Percentiles rank a stretch among this genome's conserved stretches.
Conservation (phyloP, 768 basidiomycete species). For the Boletus vermiculosoides region DNA sequence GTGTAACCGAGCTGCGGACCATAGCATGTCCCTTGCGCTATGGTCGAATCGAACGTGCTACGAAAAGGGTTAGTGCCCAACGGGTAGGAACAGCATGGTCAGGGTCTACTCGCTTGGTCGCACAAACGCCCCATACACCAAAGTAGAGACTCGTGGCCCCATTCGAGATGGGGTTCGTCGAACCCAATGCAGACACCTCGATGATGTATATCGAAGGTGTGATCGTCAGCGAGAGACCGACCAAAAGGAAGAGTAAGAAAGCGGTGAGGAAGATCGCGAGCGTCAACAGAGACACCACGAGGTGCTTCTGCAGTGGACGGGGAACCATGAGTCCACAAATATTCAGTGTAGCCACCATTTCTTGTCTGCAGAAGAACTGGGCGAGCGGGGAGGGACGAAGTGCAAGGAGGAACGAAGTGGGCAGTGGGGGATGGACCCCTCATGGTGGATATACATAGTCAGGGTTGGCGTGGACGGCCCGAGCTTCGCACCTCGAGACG, state of each 20-base stretch:
- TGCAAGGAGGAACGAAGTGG: not conserved
- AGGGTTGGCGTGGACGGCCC: not conserved
- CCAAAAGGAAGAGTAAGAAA: conserved; percentile 74
- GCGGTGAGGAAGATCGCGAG: conserved; percentile 52
- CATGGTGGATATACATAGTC: not conserved
- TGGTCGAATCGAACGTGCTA: conserved; percentile 8
- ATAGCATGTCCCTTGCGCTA: conserved; percentile 46
- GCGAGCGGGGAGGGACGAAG: no score
- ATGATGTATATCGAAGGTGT: conserved; percentile 68
- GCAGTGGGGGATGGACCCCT: not conserved
- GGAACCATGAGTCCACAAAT: conserved; percentile 20
- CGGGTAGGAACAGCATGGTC: no score
- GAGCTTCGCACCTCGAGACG: not conserved
- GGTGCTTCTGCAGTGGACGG: conserved; percentile 46
- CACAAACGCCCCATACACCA: conserved; percentile 85
- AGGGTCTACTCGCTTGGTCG: conserved; percentile 41
- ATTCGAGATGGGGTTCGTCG: conserved; percentile 41
- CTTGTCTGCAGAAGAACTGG: not conserved
- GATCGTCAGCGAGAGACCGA: conserved; percentile 74
- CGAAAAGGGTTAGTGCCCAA: not conserved
- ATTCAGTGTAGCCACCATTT: conserved; percentile 16
- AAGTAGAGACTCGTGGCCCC: conserved; percentile 63
- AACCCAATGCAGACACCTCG: conserved; percentile 36
- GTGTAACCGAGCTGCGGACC: conserved; percentile 69
- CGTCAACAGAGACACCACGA: conserved; percentile 45